Base-by-base conservation (phyloP, 2,329 filamentous ascomycete species). In the Botryotinia narcissicola region DNA sequence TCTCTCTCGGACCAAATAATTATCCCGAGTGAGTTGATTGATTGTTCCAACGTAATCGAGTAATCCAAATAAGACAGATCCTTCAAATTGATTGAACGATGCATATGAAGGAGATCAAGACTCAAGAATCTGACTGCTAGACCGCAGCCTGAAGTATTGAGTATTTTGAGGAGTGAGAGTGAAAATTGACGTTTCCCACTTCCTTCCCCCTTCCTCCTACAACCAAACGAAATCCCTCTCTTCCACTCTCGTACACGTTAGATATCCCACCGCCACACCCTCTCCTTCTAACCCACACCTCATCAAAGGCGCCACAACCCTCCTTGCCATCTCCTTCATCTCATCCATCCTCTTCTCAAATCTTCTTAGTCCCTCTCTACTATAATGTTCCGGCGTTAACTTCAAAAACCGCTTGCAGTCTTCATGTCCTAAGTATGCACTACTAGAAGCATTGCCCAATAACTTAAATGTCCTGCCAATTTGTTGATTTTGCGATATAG, bases 331-430 rank as follows among this genome's bases (percentile, higher is more conserved):
- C 73, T 88, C 87, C 84, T 97, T 98, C 72, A 98, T 86, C 84
- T 98, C 95, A 74, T 97, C 94, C 77, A 98, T 87, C 73, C 94
- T 88, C 79, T 92, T 90, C 84, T 98, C 95, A 78, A 98, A 97
- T 6, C 92, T 87, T 75, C 91, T 89, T 67, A 98, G 83, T 75
- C 93, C 95, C n/a, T 98, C 95, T 29, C 95, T 88, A 62, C 88
- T 93, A 83, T 98, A 97, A 12, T 95, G 83, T 32, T 96, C 92
- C 0, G 93, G 92, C 18, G 89, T 91, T 35, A 95, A 85, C 81
- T 97, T 97, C 70, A 98, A 87, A 79, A 98, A 98, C 35, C 90
- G 89, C 82, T 97, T 98, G 81, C 95, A 92, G 76, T 97, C 95
- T 77, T 97, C 94, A 81, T 95, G 94, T 1, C 85, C 83, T 8